A percentile compares a stretch with the other conserved stretches of the same genome.
phyloP scores from a whole-genome alignment of 257 asterid species.

The Sherardia arvensis region DNA sequence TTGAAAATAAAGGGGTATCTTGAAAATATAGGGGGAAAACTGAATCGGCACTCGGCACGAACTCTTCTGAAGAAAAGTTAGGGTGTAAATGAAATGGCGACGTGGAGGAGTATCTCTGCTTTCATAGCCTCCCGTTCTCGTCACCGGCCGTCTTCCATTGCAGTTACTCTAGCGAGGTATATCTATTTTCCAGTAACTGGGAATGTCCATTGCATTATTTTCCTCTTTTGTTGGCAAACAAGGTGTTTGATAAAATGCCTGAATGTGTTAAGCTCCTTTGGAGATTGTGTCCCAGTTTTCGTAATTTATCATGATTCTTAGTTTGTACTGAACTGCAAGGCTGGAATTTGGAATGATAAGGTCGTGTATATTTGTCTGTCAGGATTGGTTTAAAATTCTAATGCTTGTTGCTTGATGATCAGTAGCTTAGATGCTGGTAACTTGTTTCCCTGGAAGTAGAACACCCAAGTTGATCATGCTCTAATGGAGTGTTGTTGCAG shows the following conservation, averaged over 20 bases:
- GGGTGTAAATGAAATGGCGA: constrained; percentile 7
- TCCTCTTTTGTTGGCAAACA: not conserved
- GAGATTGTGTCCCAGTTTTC: not conserved
- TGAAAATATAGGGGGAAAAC: not conserved
- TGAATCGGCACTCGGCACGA: not conserved
- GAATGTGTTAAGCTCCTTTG: not conserved
- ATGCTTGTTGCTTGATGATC: not conserved
- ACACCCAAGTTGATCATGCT: not conserved
- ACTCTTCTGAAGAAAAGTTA: not conserved
- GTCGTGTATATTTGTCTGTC: not conserved
- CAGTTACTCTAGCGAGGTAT: not conserved
- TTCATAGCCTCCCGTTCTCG: constrained; percentile 3
- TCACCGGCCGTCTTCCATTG: not conserved
- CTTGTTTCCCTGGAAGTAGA: not conserved
- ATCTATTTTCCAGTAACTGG: not conserved
- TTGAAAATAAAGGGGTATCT: too few relatives aligned
- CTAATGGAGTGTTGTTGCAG: not conserved
- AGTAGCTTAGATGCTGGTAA: not conserved
- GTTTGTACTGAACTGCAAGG: too few relatives aligned
- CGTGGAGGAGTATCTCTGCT: constrained; percentile 8
- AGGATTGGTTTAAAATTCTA: not conserved
- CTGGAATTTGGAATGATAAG: not conserved
- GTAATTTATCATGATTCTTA: not conserved
- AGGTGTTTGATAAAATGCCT: constrained; percentile 2
- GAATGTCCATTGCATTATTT: not conserved